Base-by-base conservation (phyloP, 2,329 filamentous ascomycete genomes). In the Hypoxylon sp. region DNA sequence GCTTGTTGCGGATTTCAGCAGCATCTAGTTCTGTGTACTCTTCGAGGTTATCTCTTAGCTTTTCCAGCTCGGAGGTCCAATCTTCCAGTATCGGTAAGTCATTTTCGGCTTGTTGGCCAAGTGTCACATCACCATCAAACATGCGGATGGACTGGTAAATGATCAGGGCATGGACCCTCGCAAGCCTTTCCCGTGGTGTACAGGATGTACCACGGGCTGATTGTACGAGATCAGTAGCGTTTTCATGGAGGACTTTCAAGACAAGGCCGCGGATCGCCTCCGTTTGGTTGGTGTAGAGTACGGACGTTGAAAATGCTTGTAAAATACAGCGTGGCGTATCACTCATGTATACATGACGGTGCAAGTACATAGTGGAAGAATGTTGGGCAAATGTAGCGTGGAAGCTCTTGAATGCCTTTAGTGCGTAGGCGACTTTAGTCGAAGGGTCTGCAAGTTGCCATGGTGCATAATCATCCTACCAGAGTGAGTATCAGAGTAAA, bases 51-150 rank as follows among this genome's bases (percentile, higher is more conserved):
- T 68, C 62, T 35, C 63, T 67, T 13, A 73, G 17, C 16, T 58
- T 57, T 7, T 59, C 57, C 8, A 78, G 65, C 1, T 72, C 71
- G 19, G 56, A 57, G 11, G 69, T 51, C 75, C 76, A 78, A 3
- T 58, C 54, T 40, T 70, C 40, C 12, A 75, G 37, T 12, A 74
- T 59, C 7, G 60, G 48, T 56, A 69, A 57, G 41, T 77, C 74
- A 26, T 71, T 62, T 53, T 77, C 73, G 0, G 69, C 73, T n/a
- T 75, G 66, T 1, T 73, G 69, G 13, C 71, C 60, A 32, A 78
- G 60, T 3, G 63, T 57, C 3, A 77, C 49, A 40, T 78, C 75
- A 0, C 75, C 76, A 29, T 77, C 75, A 41, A 77, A 73, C 52
- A 75, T 65, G 30, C 75, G 68, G 25, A 78, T 72, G 2, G 69